These are phyloP conservation scores for Apiotrichum laibachii DNA, from an alignment of 1,284 basidiomycete genomes.

Conservation along the genomic window DNA sequence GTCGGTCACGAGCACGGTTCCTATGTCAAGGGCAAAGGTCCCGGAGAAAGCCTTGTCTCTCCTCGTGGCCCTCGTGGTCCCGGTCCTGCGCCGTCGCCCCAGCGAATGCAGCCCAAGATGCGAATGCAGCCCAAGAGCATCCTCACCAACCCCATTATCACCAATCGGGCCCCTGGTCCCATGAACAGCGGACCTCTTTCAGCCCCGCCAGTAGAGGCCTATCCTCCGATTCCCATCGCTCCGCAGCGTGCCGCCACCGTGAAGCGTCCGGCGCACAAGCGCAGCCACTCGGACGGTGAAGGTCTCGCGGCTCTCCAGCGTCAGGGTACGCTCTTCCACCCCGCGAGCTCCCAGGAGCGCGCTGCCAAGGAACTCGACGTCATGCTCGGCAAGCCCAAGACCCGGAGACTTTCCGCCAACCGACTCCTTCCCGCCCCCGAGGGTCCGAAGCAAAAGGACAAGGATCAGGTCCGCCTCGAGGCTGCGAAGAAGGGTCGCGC, in stretches of 20 bases:
- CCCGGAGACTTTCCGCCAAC: conserved; percentile 33
- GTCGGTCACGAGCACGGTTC: conserved; percentile 8
- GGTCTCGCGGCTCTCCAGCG: conserved; percentile 35
- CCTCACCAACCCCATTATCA: too few relatives aligned
- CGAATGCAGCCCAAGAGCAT: too few relatives aligned
- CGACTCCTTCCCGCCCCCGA: conserved; percentile 44
- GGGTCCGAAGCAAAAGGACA: conserved; percentile 17
- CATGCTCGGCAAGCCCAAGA: conserved; percentile 42
- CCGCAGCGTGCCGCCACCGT: background rate
- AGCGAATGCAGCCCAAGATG: too few relatives aligned
- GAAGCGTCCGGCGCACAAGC: conserved; percentile 18
- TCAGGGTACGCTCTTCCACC: conserved; percentile 49
- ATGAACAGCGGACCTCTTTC: too few relatives aligned
- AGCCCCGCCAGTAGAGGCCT: too few relatives aligned
- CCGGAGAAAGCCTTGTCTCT: background rate
- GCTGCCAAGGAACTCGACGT: conserved; percentile 45
- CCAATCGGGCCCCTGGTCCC: too few relatives aligned
- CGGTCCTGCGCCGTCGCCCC: too few relatives aligned
- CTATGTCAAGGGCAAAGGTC: conserved; percentile 3
- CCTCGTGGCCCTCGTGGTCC: too few relatives aligned
- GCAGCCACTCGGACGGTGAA: conserved; percentile 46
- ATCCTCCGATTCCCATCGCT: background rate
- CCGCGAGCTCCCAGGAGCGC: conserved; percentile 38
- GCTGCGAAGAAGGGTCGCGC: conserved; percentile 67
- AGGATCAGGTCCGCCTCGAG: conserved; percentile 44